phyloP scores from a whole-genome alignment of 179 eudicot species.

The Gypsophila paniculata region DNA sequence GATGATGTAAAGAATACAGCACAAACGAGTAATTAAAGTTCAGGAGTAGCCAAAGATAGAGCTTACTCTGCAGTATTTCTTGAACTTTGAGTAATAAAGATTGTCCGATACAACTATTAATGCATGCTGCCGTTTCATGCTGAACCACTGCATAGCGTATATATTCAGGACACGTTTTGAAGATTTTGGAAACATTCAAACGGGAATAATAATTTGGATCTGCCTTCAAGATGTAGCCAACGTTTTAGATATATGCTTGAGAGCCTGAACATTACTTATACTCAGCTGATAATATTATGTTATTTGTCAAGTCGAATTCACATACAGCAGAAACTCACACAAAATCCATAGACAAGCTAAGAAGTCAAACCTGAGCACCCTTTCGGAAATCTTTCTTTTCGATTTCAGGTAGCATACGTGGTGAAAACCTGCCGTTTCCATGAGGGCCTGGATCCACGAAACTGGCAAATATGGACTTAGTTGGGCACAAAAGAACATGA shows the following conservation, averaged over 20 bases:
- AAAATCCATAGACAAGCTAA: conserved; percentile 1
- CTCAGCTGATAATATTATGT: too few species aligned
- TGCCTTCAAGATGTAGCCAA: neutral
- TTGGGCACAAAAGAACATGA: neutral
- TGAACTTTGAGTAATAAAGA: conserved; percentile 79
- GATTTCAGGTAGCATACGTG: conserved; percentile 89
- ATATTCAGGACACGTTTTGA: neutral
- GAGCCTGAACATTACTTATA: too few species aligned
- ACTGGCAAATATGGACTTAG: conserved; percentile 35
- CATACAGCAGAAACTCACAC: neutral
- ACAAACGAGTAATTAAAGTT: neutral
- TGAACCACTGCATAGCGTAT: conserved; percentile 73
- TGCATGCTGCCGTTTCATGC: conserved; percentile 96
- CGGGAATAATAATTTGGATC: neutral
- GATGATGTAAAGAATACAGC: neutral
- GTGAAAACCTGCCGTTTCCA: conserved; percentile 84
- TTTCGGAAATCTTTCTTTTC: conserved; percentile 71
- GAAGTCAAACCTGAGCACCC: conserved; percentile 82
- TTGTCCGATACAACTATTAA: conserved; percentile 65
- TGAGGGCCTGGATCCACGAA: conserved; percentile 95
- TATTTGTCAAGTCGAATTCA: too few species aligned
- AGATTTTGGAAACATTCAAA: neutral
- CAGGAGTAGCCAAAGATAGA: conserved; percentile 3
- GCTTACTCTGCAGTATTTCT: conserved; percentile 70
- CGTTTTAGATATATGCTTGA: too few species aligned